Base-by-base conservation (phyloP, 768 basidiomycete species). In the Lenzites betulinus region DNA sequence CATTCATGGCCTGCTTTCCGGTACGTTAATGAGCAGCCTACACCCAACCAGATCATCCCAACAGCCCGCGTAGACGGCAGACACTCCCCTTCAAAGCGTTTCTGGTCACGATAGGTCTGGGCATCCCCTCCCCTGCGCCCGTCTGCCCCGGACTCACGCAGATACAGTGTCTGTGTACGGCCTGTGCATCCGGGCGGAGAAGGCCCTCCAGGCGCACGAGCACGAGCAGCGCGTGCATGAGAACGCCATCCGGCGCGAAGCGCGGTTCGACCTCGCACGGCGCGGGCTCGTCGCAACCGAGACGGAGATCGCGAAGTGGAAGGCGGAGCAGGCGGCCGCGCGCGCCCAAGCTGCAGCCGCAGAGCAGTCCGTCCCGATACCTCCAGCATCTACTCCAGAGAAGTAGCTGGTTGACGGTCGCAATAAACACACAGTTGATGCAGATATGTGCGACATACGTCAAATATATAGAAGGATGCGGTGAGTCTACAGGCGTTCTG, bases 261-360 rank as follows among this genome's bases (percentile, higher is more conserved):
- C 93, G 11, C 80, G 89, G 42, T 77, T 87, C 35, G 91, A 92
- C 56, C 81, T 95, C 48, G 85, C 88, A 18, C 80, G 84, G 39
- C 83, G 83, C 60, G 93, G 93, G 25, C 76, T 90, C 44, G 81
- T 95, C 54, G 84, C 85, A 2, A 93, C 92, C 7, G 93, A 95
- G 73, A 85, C 89, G 9, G 92, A 90, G 63, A 94, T 95, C 33
- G 79, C 84, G 33, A 86, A 84, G 70, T 95, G 93, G 93, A 88
- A 82, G 69, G 82, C 77, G 57, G 76, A 79, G 9, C 59, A 42
- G 25, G 54, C 53, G 11, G 38, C 23, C 11, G 30, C 48, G 12
- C 43, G 25, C 15, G 22, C 28, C 16, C 46, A 50, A 26, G 48
- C 54, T 22, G 42, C 54, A 22, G 42, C 43, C 2, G 48, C 33